Evolutionary conservation across 768 basidiomycete species (phyloP).

Genomic region (Tricholoma sp.): DNA sequence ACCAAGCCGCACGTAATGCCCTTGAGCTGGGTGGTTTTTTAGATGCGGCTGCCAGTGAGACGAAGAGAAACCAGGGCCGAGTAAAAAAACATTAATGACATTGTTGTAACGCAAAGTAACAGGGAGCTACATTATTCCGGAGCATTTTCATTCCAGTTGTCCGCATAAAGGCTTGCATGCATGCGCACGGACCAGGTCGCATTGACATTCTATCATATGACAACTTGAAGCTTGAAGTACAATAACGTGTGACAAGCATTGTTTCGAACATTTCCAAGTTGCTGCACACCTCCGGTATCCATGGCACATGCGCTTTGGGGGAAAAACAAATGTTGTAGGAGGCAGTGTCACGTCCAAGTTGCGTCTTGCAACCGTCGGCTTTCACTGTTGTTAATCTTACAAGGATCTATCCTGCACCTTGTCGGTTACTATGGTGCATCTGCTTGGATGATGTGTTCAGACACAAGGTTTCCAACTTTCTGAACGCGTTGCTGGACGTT

Average conservation of each 20-base stretch:
- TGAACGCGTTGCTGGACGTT: background rate
- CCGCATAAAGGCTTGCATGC: no score
- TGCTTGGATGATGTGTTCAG: background rate
- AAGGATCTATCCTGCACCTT: no score
- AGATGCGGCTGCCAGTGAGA: slow-evolving; percentile 43
- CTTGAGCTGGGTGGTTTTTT: slow-evolving; percentile 86
- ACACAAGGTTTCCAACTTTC: background rate
- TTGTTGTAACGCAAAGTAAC: background rate
- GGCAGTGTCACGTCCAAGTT: no score
- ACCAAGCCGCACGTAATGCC: slow-evolving; percentile 90
- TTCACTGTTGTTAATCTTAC: no score
- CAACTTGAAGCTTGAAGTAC: no score
- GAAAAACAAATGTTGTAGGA: no score
- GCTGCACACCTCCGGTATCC: no score
- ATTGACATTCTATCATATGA: no score
- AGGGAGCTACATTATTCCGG: background rate
- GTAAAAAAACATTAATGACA: slow-evolving; percentile 14
- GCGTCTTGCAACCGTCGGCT: no score
- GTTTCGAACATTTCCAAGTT: background rate
- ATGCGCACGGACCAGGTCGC: no score
- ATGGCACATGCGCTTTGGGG: no score
- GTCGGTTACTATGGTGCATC: background rate
- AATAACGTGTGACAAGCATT: background rate
- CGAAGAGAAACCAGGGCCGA: slow-evolving; percentile 25
- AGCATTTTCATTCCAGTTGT: no score